Conservation (phyloP, 257 asterid species). For the Solanum chaucha region DNA sequence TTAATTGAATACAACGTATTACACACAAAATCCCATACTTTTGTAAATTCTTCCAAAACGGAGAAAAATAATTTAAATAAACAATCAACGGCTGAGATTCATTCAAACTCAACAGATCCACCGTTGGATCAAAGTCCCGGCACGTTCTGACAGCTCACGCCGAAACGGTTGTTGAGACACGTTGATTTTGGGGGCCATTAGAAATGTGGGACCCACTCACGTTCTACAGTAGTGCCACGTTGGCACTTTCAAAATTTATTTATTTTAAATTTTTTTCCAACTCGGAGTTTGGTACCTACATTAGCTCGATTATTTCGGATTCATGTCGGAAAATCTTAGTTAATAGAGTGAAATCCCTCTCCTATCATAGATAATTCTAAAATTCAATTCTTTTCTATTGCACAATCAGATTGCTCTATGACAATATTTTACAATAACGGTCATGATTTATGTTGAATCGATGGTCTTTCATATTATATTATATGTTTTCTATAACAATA, state of each 20-base stretch:
- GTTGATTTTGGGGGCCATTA: not conserved
- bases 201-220: constrained; percentile 49
- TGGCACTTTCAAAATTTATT: not conserved
- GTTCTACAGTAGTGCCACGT: constrained; percentile 57
- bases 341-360: no score
- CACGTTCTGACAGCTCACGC: constrained; percentile 35
- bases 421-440: not conserved
- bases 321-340: no score
- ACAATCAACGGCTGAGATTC: constrained; percentile 17
- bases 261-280: no score
- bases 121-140: constrained; percentile 21
- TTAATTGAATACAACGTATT: constrained; percentile 25
- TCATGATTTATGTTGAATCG: not conserved
- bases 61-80: constrained; percentile 19
- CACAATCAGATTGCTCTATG: no score
- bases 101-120: not conserved
- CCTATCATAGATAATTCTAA: no score
- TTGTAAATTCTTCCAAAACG: not conserved
- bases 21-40: constrained; percentile 29
- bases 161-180: constrained; percentile 45
- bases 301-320: no score
- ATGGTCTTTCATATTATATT: not conserved
- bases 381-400: no score
- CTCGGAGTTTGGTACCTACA: no score
- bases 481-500: not conserved